phyloP scores from a whole-genome alignment of 2,329 filamentous ascomycete species.

The Aspergillus ochraceoroseus region DNA sequence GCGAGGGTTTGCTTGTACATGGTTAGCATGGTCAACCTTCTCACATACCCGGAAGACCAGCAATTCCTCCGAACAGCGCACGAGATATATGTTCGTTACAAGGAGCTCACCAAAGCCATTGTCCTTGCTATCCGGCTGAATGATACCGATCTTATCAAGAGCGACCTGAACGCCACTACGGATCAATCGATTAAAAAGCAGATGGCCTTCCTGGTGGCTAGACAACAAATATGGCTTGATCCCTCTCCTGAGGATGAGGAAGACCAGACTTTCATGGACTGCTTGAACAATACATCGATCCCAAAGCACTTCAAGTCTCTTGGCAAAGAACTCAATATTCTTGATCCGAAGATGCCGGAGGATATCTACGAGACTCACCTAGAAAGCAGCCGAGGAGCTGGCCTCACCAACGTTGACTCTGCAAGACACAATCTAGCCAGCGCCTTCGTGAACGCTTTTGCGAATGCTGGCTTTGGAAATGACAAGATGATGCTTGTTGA shows the following conservation, averaged over 20 bases:
- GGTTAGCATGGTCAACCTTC: slow-evolving; percentile 96
- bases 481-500: slow-evolving; percentile 98
- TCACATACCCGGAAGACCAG: slow-evolving; percentile 97
- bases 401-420: slow-evolving; percentile 91
- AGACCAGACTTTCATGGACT: slow-evolving; percentile 71
- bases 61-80: slow-evolving; percentile 90
- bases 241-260: slow-evolving; percentile 58
- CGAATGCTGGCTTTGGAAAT: slow-evolving; percentile 89
- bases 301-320: slow-evolving; percentile 90
- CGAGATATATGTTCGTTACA: slow-evolving; percentile 87
- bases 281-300: slow-evolving; percentile 79
- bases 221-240: slow-evolving; percentile 82
- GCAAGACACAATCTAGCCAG: slow-evolving; percentile 93
- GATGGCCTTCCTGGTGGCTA: slow-evolving; percentile 84
- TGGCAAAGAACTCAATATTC: slow-evolving; percentile 91
- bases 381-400: slow-evolving; percentile 87
- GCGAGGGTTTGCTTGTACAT: slow-evolving; percentile 92
- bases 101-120: slow-evolving; percentile 89
- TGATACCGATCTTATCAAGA: slow-evolving; percentile 73
- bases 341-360: slow-evolving; percentile 93
- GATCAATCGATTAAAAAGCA: slow-evolving; percentile 86
- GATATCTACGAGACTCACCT: slow-evolving; percentile 99
- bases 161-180: slow-evolving; percentile 72
- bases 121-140: slow-evolving; percentile 91
- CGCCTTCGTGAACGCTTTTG: slow-evolving; percentile 93